Evolutionary conservation across 495 filamentous ascomycete genomes (phyloP), one percentile per base, ranked within the genome.

Genomic region (Aspergillus avenaceus): DNA sequence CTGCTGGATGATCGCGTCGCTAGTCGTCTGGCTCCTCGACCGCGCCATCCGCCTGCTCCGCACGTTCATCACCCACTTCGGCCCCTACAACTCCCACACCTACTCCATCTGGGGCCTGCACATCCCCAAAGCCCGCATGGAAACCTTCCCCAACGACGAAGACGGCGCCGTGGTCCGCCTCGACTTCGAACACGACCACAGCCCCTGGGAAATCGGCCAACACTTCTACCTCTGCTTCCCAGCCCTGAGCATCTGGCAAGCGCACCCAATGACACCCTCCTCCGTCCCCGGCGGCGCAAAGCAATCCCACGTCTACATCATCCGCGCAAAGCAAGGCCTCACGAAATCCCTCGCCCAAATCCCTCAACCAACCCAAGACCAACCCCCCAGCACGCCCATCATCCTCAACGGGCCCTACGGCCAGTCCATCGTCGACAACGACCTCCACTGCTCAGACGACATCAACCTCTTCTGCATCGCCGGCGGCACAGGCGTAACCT

Each of bases 211-310:
- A 18, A 61, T 82, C 21, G 84, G 84, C 8, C 78, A 88, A 59
- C 84, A 87, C 50, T 88, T 82, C 60, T 85, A 80, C 50, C 64
- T 87, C 23, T 78, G 73, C 54, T 87, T 87, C 49, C 64, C 80
- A 0, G 70, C 75, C 19, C 63, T 77, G 2, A 83, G 73, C 45
- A 66, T 85, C 46, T 86, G 82, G 78, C 81, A 88, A 64, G 77
- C 78, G 0, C 84, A 88, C 56, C 84, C 84, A 0, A 84, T 86
- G 56, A 88, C 84, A 0, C 78, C 82, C 0, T 62, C 75, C 22
- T 78, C 69, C 26, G 53, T 77, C 1, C 83, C 83, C 0, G 60
- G 58, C 2, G 53, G 54, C 4, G 59, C 60, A 0, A 36, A 56
- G 13, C 69, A 78, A 21, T 57, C 61, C 8, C 84, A 88, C 45